Percentiles rank a stretch among this genome's conserved stretches.
These are phyloP conservation scores for Hypoxylon perforatum DNA, from an alignment of 495 filamentous ascomycete genomes.

Conservation along the genomic window DNA sequence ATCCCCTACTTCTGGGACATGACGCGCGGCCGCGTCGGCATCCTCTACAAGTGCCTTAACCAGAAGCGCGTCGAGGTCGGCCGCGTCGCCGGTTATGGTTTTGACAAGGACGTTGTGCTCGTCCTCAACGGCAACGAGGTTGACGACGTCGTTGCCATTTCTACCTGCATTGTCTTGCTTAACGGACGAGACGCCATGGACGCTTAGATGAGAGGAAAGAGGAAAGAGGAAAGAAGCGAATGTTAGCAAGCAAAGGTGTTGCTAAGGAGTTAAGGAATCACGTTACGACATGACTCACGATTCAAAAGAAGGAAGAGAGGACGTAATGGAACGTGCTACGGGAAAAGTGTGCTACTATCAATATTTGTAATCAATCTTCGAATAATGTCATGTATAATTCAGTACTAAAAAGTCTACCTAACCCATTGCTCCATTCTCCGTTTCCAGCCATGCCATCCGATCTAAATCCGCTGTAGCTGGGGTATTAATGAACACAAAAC, in stretches of 20 bases:
- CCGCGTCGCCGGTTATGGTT: slow-evolving; percentile 41
- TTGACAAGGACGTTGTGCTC: slow-evolving; percentile 43
- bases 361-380: slow-evolving; percentile 2
- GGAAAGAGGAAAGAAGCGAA: background rate
- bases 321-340: background rate
- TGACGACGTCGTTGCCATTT: slow-evolving; percentile 41
- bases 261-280: background rate
- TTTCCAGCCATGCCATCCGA: too few relatives aligned
- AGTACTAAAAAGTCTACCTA: too few relatives aligned
- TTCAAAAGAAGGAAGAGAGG: background rate
- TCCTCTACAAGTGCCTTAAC: slow-evolving; percentile 48
- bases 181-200: slow-evolving; percentile 47
- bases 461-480: too few relatives aligned
- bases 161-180: slow-evolving; percentile 45
- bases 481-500: too few relatives aligned
- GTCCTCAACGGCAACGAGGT: slow-evolving; percentile 42
- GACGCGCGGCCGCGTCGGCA: slow-evolving; percentile 39
- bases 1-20: slow-evolving; percentile 50
- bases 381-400: too few relatives aligned
- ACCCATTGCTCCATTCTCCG: too few relatives aligned
- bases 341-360: slow-evolving; percentile 16
- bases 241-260: too few relatives aligned
- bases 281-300: background rate
- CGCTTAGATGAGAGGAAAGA: slow-evolving; percentile 14
- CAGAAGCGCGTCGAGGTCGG: slow-evolving; percentile 46